Percentiles rank a stretch among this genome's conserved stretches.
Conservation (phyloP, 768 basidiomycete genomes). For the Rickenella mellea region DNA sequence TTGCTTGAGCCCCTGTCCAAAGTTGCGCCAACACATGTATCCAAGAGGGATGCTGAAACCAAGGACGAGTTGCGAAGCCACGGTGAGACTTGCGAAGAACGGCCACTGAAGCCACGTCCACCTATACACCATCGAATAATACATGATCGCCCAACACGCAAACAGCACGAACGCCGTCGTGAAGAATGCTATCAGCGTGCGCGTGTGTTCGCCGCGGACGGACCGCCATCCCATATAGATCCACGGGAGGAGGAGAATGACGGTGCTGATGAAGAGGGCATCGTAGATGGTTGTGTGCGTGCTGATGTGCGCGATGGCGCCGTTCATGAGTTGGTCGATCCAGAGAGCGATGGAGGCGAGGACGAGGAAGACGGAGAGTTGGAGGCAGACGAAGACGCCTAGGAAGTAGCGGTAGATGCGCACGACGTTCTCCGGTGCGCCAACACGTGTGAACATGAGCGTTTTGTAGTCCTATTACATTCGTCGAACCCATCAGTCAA, state of each 20-base stretch:
- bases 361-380: slow-evolving; percentile 40
- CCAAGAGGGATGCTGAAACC: slow-evolving; percentile 32
- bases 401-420: slow-evolving; percentile 45
- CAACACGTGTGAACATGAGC: slow-evolving; percentile 39
- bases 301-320: slow-evolving; percentile 23
- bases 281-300: slow-evolving; percentile 26
- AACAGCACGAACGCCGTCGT: slow-evolving; percentile 29
- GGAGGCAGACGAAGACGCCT: slow-evolving; percentile 36
- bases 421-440: slow-evolving; percentile 33
- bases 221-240: slow-evolving; percentile 36
- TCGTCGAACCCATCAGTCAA: background rate
- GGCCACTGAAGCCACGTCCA: slow-evolving; percentile 35
- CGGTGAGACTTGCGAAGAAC: slow-evolving; percentile 39
- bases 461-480: slow-evolving; percentile 29
- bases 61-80: slow-evolving; percentile 30
- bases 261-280: slow-evolving; percentile 29
- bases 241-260: slow-evolving; percentile 39
- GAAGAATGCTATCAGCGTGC: slow-evolving; percentile 29
- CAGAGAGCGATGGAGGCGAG: slow-evolving; percentile 37
- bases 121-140: slow-evolving; percentile 21
- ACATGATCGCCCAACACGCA: slow-evolving; percentile 30
- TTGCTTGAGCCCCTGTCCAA: slow-evolving; percentile 44
- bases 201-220: slow-evolving; percentile 33
- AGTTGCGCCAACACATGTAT: slow-evolving; percentile 41
- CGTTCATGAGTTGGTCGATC: slow-evolving; percentile 36